A percentile compares a stretch with the other conserved stretches of the same genome.
Conservation (phyloP, 805 yeast genomes). For the Debaryomyces castellii region DNA sequence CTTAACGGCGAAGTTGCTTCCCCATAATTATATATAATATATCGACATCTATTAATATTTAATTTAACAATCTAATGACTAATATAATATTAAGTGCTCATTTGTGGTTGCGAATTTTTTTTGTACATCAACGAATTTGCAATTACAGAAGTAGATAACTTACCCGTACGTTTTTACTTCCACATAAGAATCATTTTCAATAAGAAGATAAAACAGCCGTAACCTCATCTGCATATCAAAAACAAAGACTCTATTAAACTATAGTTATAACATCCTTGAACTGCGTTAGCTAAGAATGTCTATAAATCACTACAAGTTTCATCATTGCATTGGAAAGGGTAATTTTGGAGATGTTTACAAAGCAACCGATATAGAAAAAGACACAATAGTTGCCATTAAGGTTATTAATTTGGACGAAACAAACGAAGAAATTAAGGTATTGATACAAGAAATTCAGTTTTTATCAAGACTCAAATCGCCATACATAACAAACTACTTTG, state of each 20-base stretch:
- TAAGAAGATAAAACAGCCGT: neutral
- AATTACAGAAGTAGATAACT: neutral
- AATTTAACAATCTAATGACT: neutral
- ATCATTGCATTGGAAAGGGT: conserved; percentile 74
- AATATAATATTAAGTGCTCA: neutral
- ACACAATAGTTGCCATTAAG: conserved; percentile 74
- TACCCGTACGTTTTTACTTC: neutral
- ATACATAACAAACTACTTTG: conserved; percentile 60
- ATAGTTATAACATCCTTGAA: no score
- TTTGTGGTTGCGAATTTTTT: conserved; percentile 6
- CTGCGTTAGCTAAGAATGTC: conserved; percentile 10
- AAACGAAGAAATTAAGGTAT: conserved; percentile 68
- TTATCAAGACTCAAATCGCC: conserved; percentile 65
- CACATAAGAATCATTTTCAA: neutral
- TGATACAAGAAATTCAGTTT: conserved; percentile 77
- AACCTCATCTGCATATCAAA: no score
- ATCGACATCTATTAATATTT: neutral
- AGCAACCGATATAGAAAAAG: conserved; percentile 44
- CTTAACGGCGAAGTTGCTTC: conserved; percentile 1
- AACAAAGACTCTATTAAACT: no score
- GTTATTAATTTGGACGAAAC: conserved; percentile 78
- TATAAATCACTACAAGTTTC: conserved; percentile 19
- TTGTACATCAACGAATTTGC: neutral
- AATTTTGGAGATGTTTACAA: conserved; percentile 85
- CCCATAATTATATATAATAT: neutral